Conservation (phyloP, 257 asterid species). For the Linaria vulgaris region DNA sequence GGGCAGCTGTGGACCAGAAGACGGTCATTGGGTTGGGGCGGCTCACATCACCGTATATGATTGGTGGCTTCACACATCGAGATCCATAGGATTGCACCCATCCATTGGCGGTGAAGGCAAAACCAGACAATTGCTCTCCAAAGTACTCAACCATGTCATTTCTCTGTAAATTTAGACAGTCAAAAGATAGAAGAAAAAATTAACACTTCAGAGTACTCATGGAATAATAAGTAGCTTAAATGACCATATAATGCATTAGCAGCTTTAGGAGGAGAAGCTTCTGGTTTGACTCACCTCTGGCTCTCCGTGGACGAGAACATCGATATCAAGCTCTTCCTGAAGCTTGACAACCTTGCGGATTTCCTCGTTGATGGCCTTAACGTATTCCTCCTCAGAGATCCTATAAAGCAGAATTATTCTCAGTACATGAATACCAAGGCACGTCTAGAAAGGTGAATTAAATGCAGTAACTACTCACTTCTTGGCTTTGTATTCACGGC, state of each 20-base stretch:
- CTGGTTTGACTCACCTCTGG: slow-evolving; percentile 72
- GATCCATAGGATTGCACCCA: slow-evolving; percentile 99
- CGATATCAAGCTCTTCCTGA: slow-evolving; percentile 98
- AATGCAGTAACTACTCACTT: slow-evolving; percentile 48
- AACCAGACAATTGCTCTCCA: slow-evolving; percentile 96
- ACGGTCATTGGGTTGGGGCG: slow-evolving; percentile 98
- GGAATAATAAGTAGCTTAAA: background rate
- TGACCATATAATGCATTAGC: background rate
- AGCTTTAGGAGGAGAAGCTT: no score
- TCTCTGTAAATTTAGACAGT: slow-evolving; percentile 53
- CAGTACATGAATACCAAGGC: slow-evolving; percentile 6
- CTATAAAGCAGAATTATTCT: slow-evolving; percentile 37
- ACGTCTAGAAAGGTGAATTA: background rate
- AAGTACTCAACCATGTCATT: slow-evolving; percentile 99
- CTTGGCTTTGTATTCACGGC: slow-evolving; percentile 96
- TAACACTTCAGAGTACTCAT: background rate
- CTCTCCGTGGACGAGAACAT: slow-evolving; percentile 98
- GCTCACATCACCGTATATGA: slow-evolving; percentile 97
- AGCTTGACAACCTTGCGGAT: slow-evolving; percentile 91
- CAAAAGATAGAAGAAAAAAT: slow-evolving; percentile 4
- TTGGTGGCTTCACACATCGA: slow-evolving; percentile 98
- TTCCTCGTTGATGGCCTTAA: slow-evolving; percentile 79
- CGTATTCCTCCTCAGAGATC: slow-evolving; percentile 87
- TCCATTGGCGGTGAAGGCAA: slow-evolving; percentile 94
- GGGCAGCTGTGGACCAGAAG: slow-evolving; percentile 97